Base-by-base conservation (phyloP, 257 asterid species). In the Paulownia fortunei region DNA sequence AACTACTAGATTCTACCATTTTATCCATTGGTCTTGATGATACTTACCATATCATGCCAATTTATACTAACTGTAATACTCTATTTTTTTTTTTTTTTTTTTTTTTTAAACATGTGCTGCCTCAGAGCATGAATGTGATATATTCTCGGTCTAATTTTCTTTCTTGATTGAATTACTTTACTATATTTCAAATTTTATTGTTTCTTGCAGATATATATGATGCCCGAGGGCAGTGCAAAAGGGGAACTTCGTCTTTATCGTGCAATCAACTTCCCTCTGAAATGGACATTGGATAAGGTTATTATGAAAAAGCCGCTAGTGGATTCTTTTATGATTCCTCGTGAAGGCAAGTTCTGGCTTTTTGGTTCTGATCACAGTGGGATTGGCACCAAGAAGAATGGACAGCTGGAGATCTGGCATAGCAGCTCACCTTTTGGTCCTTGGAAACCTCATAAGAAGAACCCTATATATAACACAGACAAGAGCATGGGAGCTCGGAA, bases 161-260 rank as follows among this genome's bases (percentile, higher is more conserved):
- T 61, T 49, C 41, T 58, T 49, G 69, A 21, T 65, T 23, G 21
- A 47, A 11, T 16, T 18, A 70, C 69, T 71, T 66, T 66, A 47
- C 6, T 49, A 5, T 23, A 19, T 60, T 26, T 36, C 9, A 39
- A 58, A 54, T 68, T 52, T 34, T 32, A 9, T 16, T 56, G 59
- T 60, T 69, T 47, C 49, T 41, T 18, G 30, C 89, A 96, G 99
- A 93, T 88, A 82, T 96, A 96, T 72, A 93, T 96, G 98, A 87
- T 93, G 94, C 99, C 99, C 0, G 99, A 96, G 82, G 88, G 98
- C 70, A 92, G 93, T 73, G 88, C 66, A 3, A 93, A 92, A 62
- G 98, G 99, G 74, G 97, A 96, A 58, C 94, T 96, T 61, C 98
- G 98, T 78, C 98, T 96, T 32, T 96, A 92, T 80, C 94, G 92